Evolutionary conservation across 768 basidiomycete species (phyloP), one percentile per base, ranked within the genome.

Genomic region (Mycena crocata): DNA sequence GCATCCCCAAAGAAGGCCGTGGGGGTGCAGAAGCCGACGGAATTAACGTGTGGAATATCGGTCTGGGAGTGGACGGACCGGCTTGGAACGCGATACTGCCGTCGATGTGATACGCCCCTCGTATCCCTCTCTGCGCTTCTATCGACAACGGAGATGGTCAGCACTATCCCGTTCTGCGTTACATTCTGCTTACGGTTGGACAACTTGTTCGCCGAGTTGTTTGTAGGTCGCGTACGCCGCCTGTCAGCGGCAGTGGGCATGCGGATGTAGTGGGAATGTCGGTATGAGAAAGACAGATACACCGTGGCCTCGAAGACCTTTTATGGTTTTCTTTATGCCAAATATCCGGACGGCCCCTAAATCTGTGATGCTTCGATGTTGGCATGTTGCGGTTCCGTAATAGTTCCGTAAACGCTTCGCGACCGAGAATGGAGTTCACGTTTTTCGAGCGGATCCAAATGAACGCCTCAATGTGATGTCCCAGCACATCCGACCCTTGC

Each of bases 1-100:
- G 48, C 52, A 19, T 24, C 30, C n/a, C 37, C 3, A 23, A 26
- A 15, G 19, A 30, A n/a, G 63, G 30, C 2, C n/a, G n/a, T n/a
- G n/a, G n/a, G n/a, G 56, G 40, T n/a, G 35, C 37, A 17, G 6
- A 19, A 1, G 35, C 6, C 15, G 12, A 23, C 31, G 40, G 10
- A 24, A 8, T 3, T 5, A 4, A 3, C 14, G 24, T 6, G 17
- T 2, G 17, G 12, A n/a, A 24, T 52, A 5, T 34, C 13, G 34
- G n/a, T 14, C 58, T 40, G 26, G 21, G 37, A n/a, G 35, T 49
- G 50, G 40, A 52, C 60, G 60, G 51, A 52, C 60, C 31, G 35
- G 50, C 23, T 44, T 42, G 3, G 28, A 12, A n/a, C 28, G 55
- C 55, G 55, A 21, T 40, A 24, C 28, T 31, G 28, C 19, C 19